phyloP scores from a whole-genome alignment of 495 filamentous ascomycete genomes.

The Tetracladium setigerum region DNA sequence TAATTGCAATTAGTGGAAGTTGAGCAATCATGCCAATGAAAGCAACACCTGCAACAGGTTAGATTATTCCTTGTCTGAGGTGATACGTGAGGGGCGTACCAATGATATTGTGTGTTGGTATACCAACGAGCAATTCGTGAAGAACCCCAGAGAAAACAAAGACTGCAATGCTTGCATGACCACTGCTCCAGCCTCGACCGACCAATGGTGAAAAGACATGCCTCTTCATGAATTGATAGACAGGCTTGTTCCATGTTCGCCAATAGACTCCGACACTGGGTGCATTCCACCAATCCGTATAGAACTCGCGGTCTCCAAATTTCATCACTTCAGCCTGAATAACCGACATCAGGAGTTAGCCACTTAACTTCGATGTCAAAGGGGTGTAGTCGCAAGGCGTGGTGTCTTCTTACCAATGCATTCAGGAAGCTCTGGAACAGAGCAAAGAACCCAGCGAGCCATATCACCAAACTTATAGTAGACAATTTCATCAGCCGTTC shows the following conservation, averaged over 20 bases:
- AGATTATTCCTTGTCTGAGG: constrained; percentile 1
- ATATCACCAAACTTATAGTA: constrained; percentile 88
- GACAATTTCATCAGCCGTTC: constrained; percentile 92
- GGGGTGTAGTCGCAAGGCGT: too few relatives aligned
- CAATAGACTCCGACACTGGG: constrained; percentile 81
- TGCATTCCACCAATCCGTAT: constrained; percentile 97
- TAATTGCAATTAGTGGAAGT: constrained; percentile 78
- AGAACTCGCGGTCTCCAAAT: constrained; percentile 92
- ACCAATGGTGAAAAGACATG: constrained; percentile 85
- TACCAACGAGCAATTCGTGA: constrained; percentile 87
- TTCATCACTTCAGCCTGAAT: constrained; percentile 66
- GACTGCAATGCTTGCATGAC: constrained; percentile 62
- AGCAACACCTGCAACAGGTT: constrained; percentile 47
- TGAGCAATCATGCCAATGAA: constrained; percentile 92
- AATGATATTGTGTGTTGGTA: constrained; percentile 92
- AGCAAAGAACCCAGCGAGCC: constrained; percentile 95
- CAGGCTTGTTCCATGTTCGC: constrained; percentile 95
- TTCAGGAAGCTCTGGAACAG: constrained; percentile 88
- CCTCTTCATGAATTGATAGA: constrained; percentile 90
- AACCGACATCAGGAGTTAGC: too few relatives aligned
- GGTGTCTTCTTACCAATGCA: constrained; percentile 39
- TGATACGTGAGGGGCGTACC: constrained; percentile 35
- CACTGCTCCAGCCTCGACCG: constrained; percentile 65
- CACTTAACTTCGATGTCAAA: too few relatives aligned
- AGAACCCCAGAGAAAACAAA: constrained; percentile 81